Evolutionary conservation across 1,284 basidiomycete species (phyloP).

Genomic region (Ganoderma resinaceum): DNA sequence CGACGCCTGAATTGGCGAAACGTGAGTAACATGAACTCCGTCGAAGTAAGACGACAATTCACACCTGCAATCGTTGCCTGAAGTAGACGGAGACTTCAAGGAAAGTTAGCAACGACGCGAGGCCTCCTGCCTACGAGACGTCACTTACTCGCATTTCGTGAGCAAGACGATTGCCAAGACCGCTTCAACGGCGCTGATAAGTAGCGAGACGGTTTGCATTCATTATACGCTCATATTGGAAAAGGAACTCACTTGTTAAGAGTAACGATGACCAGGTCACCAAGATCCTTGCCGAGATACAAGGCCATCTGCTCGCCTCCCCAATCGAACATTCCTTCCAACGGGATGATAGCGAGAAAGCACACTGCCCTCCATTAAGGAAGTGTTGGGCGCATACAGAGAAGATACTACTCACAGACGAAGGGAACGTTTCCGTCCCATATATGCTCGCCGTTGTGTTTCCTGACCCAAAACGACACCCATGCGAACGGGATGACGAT

Average conservation of each 20-base stretch:
- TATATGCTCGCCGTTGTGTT: neutral
- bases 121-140: neutral
- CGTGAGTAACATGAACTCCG: neutral
- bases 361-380: slow-evolving; percentile 46
- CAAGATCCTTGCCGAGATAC: slow-evolving; percentile 63
- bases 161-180: slow-evolving; percentile 73
- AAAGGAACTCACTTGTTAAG: slow-evolving; percentile 61
- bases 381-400: neutral
- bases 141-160: slow-evolving; percentile 66
- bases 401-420: slow-evolving; percentile 42
- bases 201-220: slow-evolving; percentile 42
- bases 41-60: slow-evolving; percentile 14
- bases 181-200: slow-evolving; percentile 58
- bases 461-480: slow-evolving; percentile 56
- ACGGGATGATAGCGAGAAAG: slow-evolving; percentile 61
- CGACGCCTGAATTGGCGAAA: slow-evolving; percentile 51
- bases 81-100: slow-evolving; percentile 54
- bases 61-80: slow-evolving; percentile 66
- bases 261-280: slow-evolving; percentile 63
- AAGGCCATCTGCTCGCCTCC: slow-evolving; percentile 66
- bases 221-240: slow-evolving; percentile 34
- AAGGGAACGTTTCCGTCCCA: slow-evolving; percentile 42
- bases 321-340: slow-evolving; percentile 65
- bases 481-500: slow-evolving; percentile 70
- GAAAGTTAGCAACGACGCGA: neutral